A percentile compares a stretch with the other conserved stretches of the same genome.
Evolutionary conservation across 164 flowering plant genomes (phyloP).

Genomic region (Akebia trifoliata): DNA sequence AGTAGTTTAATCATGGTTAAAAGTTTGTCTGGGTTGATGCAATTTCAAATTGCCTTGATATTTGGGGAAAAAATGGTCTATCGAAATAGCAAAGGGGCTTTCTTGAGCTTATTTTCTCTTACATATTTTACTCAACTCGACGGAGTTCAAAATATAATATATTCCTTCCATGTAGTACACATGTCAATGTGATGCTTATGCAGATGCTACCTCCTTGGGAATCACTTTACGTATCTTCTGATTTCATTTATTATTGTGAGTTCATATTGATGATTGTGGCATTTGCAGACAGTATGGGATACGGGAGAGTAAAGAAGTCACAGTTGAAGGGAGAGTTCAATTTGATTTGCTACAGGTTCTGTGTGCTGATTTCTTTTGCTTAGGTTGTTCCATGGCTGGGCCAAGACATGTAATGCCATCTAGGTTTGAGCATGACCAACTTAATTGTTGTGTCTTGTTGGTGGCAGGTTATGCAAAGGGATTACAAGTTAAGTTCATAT

Average conservation of each 20-base stretch:
- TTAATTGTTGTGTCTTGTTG: constrained; percentile 6
- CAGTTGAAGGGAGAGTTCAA: constrained; percentile 93
- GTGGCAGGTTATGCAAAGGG: constrained; percentile 81
- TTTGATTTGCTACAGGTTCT: constrained; percentile 95
- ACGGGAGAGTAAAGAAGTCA: constrained; percentile 92
- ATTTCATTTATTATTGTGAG: background rate
- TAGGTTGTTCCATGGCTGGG: constrained; percentile 1
- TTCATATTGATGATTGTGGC: background rate
- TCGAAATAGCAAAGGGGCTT: too few relatives aligned
- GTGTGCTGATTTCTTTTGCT: constrained; percentile 5
- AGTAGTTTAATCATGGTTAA: background rate
- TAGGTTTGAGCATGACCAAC: background rate
- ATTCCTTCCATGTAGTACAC: background rate
- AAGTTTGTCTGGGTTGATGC: background rate
- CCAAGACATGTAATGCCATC: background rate
- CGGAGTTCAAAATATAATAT: background rate
- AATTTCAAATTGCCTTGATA: background rate
- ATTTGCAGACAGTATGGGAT: constrained; percentile 77
- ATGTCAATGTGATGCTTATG: background rate
- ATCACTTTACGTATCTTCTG: background rate
- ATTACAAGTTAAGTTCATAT: constrained; percentile 92
- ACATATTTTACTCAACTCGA: background rate
- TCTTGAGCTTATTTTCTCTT: too few relatives aligned
- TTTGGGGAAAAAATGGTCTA: too few relatives aligned
- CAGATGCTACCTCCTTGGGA: background rate